These are phyloP conservation scores for Amanita pallidorosea DNA, from an alignment of 768 basidiomycete genomes.

Conservation along the genomic window DNA sequence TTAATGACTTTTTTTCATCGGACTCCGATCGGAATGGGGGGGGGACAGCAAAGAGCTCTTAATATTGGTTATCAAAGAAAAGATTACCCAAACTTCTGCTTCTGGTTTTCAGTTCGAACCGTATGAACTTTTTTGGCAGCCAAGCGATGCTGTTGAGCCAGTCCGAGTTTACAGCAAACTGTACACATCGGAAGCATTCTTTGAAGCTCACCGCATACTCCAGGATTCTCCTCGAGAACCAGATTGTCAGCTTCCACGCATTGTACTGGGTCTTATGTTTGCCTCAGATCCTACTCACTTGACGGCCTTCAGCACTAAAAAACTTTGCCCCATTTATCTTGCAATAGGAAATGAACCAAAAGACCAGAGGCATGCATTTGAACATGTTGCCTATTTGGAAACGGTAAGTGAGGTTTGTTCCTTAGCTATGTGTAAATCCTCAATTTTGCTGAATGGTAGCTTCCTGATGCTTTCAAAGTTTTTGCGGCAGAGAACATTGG, in stretches of 20 bases:
- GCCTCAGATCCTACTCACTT: too few species aligned
- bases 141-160: conserved; percentile 6
- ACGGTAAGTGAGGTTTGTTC: neutral
- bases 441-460: neutral
- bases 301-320: conserved; percentile 7
- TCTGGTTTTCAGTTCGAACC: conserved; percentile 14
- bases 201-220: neutral
- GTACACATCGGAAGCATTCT: conserved; percentile 12
- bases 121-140: conserved; percentile 16
- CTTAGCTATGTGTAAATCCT: neutral
- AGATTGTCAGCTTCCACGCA: conserved; percentile 8
- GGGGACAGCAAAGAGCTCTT: too few species aligned
- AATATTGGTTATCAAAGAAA: conserved; percentile 1
- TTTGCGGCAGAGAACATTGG: neutral
- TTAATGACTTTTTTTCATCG: too few species aligned
- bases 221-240: too few species aligned
- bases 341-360: neutral
- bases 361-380: neutral
- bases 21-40: too few species aligned
- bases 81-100: neutral
- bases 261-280: conserved; percentile 8
- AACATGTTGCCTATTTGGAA: neutral
- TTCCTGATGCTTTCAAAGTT: neutral
- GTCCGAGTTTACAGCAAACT: conserved; percentile 12
- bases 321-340: conserved; percentile 9